Percentiles rank a stretch among this genome's conserved stretches.
Evolutionary conservation across 2,329 filamentous ascomycete species (phyloP).

Genomic region (Trichophyton simii): DNA sequence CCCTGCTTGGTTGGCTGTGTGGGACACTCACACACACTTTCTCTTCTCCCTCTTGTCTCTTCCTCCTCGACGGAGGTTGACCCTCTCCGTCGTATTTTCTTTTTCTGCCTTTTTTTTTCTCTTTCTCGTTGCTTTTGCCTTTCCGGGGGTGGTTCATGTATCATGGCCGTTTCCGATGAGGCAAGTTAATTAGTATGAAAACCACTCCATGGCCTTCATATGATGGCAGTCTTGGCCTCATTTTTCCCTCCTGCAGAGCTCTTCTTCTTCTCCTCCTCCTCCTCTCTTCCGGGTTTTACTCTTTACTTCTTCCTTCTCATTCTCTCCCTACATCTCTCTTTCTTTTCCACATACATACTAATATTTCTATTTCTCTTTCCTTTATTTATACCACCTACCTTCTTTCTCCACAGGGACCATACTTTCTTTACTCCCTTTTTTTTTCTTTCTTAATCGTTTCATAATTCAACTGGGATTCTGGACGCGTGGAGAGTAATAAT

Average conservation of each 20-base stretch:
- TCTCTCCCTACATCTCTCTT: not conserved
- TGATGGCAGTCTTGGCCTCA: not conserved
- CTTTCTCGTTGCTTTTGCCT: not conserved
- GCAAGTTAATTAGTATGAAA: constrained; percentile 2
- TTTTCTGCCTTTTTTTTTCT: not conserved
- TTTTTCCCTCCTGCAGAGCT: not conserved
- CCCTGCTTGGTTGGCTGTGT: not conserved
- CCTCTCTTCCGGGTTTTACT: not conserved
- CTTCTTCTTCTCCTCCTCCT: not conserved
- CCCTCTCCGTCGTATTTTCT: not conserved
- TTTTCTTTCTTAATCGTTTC: not conserved
- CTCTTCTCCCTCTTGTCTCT: not conserved
- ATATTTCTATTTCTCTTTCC: not conserved
- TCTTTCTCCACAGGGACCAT: not conserved
- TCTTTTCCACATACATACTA: not conserved
- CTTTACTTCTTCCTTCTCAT: not conserved
- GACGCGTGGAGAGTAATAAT: constrained; percentile 1
- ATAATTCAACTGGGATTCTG: not conserved
- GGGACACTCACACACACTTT: not conserved
- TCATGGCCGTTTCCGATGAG: not conserved
- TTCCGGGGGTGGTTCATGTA: not conserved
- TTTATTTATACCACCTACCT: not conserved
- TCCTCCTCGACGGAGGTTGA: too few species aligned
- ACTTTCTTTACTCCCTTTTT: not conserved
- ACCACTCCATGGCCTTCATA: not conserved